Conservation (phyloP, 1,284 basidiomycete species). For the Cystobasidium pallidum region DNA sequence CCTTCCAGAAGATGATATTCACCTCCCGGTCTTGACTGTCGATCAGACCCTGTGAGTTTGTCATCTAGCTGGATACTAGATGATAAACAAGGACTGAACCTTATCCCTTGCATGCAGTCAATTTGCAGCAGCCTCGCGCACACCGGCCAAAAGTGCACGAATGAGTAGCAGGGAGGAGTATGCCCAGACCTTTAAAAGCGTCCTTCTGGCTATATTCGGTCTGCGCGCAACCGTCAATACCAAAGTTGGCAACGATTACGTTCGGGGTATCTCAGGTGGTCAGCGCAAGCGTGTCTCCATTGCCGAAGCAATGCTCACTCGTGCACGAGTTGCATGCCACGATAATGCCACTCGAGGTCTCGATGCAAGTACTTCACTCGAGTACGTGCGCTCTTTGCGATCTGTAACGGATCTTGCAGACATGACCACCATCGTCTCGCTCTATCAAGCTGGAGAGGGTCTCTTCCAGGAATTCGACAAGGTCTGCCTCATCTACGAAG, state of each 20-base stretch:
- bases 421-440: slow-evolving; percentile 74
- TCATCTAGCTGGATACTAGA: not conserved
- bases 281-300: slow-evolving; percentile 58
- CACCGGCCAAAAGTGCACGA: slow-evolving; percentile 32
- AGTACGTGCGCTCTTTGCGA: slow-evolving; percentile 72
- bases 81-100: not conserved
- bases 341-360: slow-evolving; percentile 52
- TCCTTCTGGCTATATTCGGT: slow-evolving; percentile 71
- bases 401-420: slow-evolving; percentile 75
- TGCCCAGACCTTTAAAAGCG: slow-evolving; percentile 61
- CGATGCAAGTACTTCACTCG: slow-evolving; percentile 81
- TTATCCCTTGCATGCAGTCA: not conserved
- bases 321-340: slow-evolving; percentile 50
- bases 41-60: slow-evolving; percentile 34
- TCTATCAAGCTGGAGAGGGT: slow-evolving; percentile 71
- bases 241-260: slow-evolving; percentile 71
- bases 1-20: slow-evolving; percentile 64
- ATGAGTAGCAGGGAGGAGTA: slow-evolving; percentile 45
- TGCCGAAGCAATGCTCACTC: slow-evolving; percentile 43
- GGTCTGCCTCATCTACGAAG: slow-evolving; percentile 41
- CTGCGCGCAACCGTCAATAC: slow-evolving; percentile 74
- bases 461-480: slow-evolving; percentile 56
- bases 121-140: slow-evolving; percentile 40
- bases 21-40: slow-evolving; percentile 75
- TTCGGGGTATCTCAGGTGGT: slow-evolving; percentile 62